A percentile compares a stretch with the other conserved stretches of the same genome.
These are phyloP conservation scores for Aspergillus heteromorphus DNA, from an alignment of 495 filamentous ascomycete genomes.

Conservation along the genomic window DNA sequence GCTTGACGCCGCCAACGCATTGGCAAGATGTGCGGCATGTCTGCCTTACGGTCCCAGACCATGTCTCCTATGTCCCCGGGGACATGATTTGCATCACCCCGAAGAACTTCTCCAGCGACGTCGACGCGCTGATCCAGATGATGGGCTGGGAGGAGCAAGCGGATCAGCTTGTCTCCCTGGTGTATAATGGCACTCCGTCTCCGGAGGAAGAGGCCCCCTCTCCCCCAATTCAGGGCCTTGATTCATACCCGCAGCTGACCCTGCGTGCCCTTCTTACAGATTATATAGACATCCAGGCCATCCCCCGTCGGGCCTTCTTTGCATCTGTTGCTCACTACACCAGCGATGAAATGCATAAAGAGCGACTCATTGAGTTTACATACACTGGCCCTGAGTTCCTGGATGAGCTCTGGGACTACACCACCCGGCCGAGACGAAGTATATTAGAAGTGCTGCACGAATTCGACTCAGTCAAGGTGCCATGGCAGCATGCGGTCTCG, in stretches of 20 bases:
- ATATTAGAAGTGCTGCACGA: constrained; percentile 90
- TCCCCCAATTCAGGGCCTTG: constrained; percentile 39
- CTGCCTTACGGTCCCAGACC: constrained; percentile 45
- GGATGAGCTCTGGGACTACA: constrained; percentile 94
- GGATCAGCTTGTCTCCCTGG: constrained; percentile 54
- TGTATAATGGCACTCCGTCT: constrained; percentile 22
- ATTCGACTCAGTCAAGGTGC: constrained; percentile 77
- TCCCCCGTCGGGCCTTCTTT: constrained; percentile 87
- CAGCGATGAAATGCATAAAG: constrained; percentile 62
- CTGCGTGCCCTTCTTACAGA: constrained; percentile 71
- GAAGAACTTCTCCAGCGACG: constrained; percentile 78
- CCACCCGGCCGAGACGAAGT: constrained; percentile 81
- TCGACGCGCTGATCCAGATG: constrained; percentile 63
- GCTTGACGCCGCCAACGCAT: constrained; percentile 69
- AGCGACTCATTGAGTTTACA: constrained; percentile 78
- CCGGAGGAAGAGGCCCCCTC: constrained; percentile 21
- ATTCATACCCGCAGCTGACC: constrained; percentile 49
- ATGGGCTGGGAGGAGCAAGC: constrained; percentile 73
- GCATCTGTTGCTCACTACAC: constrained; percentile 67
- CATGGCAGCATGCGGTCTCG: constrained; percentile 62
- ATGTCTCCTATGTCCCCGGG: constrained; percentile 56
- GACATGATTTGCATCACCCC: constrained; percentile 75
- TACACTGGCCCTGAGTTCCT: constrained; percentile 55
- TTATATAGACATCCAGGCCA: constrained; percentile 80
- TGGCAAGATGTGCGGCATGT: constrained; percentile 93